phyloP scores from a whole-genome alignment of 108 stramenopile species.

The Cylindrotheca fusiformis region DNA sequence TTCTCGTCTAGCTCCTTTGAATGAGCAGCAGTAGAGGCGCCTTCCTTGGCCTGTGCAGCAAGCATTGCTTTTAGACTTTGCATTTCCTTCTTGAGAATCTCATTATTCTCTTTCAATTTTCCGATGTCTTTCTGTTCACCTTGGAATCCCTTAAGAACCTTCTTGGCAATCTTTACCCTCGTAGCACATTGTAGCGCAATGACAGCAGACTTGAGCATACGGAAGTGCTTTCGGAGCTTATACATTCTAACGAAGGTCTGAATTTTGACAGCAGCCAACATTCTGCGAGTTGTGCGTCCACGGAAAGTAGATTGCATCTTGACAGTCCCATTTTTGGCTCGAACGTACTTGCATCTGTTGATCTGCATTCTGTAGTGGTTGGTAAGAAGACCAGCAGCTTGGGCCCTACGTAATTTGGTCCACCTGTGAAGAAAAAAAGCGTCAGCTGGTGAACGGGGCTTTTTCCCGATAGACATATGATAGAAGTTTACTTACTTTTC shows the following conservation, averaged over 20 bases:
- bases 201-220: slow-evolving; percentile 63
- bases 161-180: slow-evolving; percentile 59
- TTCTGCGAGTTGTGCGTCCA: slow-evolving; percentile 51
- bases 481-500: slow-evolving; percentile 41
- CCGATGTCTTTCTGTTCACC: slow-evolving; percentile 86
- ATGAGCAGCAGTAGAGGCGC: slow-evolving; percentile 55
- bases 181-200: slow-evolving; percentile 73
- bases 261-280: slow-evolving; percentile 60
- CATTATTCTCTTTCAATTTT: slow-evolving; percentile 83
- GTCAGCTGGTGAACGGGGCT: not conserved
- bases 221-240: slow-evolving; percentile 28
- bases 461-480: not conserved
- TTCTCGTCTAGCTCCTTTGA: slow-evolving; percentile 56
- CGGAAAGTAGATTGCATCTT: slow-evolving; percentile 73
- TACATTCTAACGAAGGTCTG: slow-evolving; percentile 57
- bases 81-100: slow-evolving; percentile 89
- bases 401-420: slow-evolving; percentile 74
- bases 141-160: slow-evolving; percentile 55
- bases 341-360: slow-evolving; percentile 45
- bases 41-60: slow-evolving; percentile 77
- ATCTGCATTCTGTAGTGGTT: slow-evolving; percentile 79
- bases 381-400: slow-evolving; percentile 79
- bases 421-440: slow-evolving; percentile 37
- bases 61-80: slow-evolving; percentile 89
- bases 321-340: slow-evolving; percentile 54